Evolutionary conservation across 371 early-diverging fungal species (phyloP).

Genomic region (Rhizopus sp.): DNA sequence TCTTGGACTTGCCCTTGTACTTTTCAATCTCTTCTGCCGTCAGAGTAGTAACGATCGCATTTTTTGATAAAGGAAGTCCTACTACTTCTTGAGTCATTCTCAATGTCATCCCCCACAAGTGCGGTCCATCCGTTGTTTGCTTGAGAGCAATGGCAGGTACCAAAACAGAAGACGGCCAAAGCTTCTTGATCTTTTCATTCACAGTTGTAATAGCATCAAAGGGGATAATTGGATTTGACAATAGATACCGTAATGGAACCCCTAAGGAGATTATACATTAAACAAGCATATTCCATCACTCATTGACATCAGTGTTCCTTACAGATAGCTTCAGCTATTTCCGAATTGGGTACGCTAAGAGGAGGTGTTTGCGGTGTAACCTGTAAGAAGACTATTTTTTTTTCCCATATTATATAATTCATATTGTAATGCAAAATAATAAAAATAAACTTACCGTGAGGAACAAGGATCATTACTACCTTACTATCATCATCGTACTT

Average conservation of each 20-base stretch:
- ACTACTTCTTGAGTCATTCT: slow-evolving; percentile 67
- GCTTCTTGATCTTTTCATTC: neutral
- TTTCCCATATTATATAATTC: neutral
- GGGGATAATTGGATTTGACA: slow-evolving; percentile 34
- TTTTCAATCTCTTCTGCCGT: neutral
- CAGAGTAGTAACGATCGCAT: neutral
- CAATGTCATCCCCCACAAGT: slow-evolving; percentile 65
- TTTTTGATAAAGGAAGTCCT: slow-evolving; percentile 3
- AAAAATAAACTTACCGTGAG: slow-evolving; percentile 43
- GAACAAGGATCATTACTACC: slow-evolving; percentile 59
- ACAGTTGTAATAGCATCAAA: slow-evolving; percentile 34
- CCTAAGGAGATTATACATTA: slow-evolving; percentile 19
- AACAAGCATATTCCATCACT: neutral
- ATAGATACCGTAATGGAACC: slow-evolving; percentile 50
- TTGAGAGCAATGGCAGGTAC: slow-evolving; percentile 14
- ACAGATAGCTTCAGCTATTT: slow-evolving; percentile 66
- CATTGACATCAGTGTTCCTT: slow-evolving; percentile 18
- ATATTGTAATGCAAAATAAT: neutral
- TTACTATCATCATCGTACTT: slow-evolving; percentile 40
- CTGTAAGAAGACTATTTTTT: slow-evolving; percentile 57
- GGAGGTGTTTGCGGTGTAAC: slow-evolving; percentile 55
- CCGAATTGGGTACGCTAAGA: slow-evolving; percentile 49
- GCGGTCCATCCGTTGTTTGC: neutral
- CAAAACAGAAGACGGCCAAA: slow-evolving; percentile 18
- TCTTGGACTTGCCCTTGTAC: neutral